These are phyloP conservation scores for Pachysandra terminalis DNA, from an alignment of 164 flowering plant genomes.

Conservation along the genomic window DNA sequence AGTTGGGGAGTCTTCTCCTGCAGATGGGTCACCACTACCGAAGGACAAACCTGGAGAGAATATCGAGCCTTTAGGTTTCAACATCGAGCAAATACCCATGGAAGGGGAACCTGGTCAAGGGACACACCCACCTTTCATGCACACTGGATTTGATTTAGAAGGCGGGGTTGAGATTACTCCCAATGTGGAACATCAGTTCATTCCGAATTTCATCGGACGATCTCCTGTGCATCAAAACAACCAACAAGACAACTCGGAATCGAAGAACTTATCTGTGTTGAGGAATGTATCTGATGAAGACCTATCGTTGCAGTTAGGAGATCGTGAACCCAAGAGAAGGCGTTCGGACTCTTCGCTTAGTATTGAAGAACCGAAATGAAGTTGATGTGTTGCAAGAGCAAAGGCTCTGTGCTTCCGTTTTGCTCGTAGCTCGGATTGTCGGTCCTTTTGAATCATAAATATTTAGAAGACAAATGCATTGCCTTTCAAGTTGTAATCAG, in stretches of 20 bases:
- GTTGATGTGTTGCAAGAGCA: not conserved
- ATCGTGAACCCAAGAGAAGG: conserved; percentile 63
- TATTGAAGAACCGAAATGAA: conserved; percentile 34
- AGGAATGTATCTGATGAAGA: conserved; percentile 56
- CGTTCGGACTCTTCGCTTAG: conserved; percentile 31
- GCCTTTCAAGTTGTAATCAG: too few relatives aligned
- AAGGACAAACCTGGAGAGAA: conserved; percentile 51
- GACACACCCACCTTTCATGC: conserved; percentile 29
- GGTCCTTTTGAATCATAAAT: too few relatives aligned
- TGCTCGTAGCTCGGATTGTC: too few relatives aligned
- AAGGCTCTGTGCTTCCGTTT: not conserved
- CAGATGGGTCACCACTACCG: conserved; percentile 32
- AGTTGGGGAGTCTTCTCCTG: conserved; percentile 84
- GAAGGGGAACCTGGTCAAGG: conserved; percentile 38
- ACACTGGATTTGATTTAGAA: conserved; percentile 42
- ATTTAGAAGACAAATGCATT: too few relatives aligned
- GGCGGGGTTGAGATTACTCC: conserved; percentile 42
- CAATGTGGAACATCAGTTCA: conserved; percentile 77
- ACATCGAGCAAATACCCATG: too few relatives aligned
- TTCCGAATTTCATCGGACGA: conserved; percentile 41
- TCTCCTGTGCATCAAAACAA: conserved; percentile 38
- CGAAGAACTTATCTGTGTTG: conserved; percentile 51
- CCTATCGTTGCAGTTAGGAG: conserved; percentile 77
- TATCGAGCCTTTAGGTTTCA: conserved; percentile 57
- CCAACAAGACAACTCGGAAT: too few relatives aligned